Evolutionary conservation across 371 early-diverging fungal species (phyloP).

Genomic region (Mucor racemosus): DNA sequence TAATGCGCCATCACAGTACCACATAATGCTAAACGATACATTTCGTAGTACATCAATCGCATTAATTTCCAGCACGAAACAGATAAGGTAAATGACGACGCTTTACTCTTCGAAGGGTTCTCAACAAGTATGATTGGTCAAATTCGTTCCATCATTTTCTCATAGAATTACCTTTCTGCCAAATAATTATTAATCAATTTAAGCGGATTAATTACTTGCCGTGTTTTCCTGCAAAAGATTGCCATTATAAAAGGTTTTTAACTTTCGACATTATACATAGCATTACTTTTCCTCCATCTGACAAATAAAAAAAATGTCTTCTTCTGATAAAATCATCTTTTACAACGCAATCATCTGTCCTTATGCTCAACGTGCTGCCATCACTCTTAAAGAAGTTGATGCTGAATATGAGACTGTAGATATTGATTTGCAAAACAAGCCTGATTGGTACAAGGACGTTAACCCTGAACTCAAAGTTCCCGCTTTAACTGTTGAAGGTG

Average conservation of each 20-base stretch:
- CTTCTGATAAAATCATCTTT: conserved; percentile 43
- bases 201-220: not conserved
- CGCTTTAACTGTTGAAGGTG: conserved; percentile 42
- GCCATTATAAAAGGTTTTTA: too few relatives aligned
- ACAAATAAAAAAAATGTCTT: too few relatives aligned
- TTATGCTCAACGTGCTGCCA: conserved; percentile 64
- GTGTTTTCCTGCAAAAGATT: not conserved
- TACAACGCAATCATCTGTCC: conserved; percentile 65
- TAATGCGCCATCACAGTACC: too few relatives aligned
- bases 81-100: too few relatives aligned
- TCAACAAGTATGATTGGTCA: too few relatives aligned
- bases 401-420: conserved; percentile 52
- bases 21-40: too few relatives aligned
- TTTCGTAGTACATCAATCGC: too few relatives aligned
- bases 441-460: conserved; percentile 61
- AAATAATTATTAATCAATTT: not conserved
- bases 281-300: too few relatives aligned
- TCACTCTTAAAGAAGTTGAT: conserved; percentile 59
- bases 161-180: not conserved
- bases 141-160: not conserved
- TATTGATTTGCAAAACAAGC: conserved; percentile 68
- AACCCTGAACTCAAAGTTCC: conserved; percentile 62
- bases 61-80: too few relatives aligned
- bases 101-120: too few relatives aligned
- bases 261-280: too few relatives aligned